Conservation (phyloP, 176 grass and related monocot genomes). For the Oryza coarctata region DNA sequence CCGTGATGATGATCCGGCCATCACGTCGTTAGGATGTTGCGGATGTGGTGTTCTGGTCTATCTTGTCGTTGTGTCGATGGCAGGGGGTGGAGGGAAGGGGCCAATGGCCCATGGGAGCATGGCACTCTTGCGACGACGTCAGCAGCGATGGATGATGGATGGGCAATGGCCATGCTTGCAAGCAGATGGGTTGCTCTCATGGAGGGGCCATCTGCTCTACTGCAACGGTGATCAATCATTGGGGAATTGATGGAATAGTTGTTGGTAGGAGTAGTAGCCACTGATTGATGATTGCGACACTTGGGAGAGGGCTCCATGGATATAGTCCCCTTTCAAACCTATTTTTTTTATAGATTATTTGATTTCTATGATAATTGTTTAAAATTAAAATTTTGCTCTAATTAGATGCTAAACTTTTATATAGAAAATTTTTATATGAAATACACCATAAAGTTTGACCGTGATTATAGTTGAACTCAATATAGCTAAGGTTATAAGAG, state of each 20-base stretch:
- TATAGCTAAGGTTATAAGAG: too few relatives aligned
- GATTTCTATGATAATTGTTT: too few relatives aligned
- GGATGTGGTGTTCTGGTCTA: too few relatives aligned
- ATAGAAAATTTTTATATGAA: too few relatives aligned
- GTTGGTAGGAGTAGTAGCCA: background rate
- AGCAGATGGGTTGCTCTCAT: background rate
- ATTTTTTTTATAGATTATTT: too few relatives aligned
- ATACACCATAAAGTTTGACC: too few relatives aligned
- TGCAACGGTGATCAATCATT: conserved; percentile 34
- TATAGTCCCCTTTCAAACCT: too few relatives aligned
- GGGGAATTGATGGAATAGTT: background rate
- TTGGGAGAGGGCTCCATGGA: background rate
- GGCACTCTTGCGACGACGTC: conserved; percentile 16
- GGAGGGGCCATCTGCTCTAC: background rate
- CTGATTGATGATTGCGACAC: background rate
- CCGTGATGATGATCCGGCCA: background rate
- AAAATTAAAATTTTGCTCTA: too few relatives aligned
- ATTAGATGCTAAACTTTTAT: too few relatives aligned
- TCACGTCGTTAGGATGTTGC: background rate
- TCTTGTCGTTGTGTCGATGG: conserved; percentile 12
- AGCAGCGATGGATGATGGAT: too few relatives aligned
- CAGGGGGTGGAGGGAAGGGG: background rate
- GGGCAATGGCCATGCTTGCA: conserved; percentile 27
- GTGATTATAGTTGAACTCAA: too few relatives aligned
- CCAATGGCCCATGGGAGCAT: background rate